These are phyloP conservation scores for Hypoxylon sp. DNA, from an alignment of 2,329 filamentous ascomycete species.

Conservation along the genomic window DNA sequence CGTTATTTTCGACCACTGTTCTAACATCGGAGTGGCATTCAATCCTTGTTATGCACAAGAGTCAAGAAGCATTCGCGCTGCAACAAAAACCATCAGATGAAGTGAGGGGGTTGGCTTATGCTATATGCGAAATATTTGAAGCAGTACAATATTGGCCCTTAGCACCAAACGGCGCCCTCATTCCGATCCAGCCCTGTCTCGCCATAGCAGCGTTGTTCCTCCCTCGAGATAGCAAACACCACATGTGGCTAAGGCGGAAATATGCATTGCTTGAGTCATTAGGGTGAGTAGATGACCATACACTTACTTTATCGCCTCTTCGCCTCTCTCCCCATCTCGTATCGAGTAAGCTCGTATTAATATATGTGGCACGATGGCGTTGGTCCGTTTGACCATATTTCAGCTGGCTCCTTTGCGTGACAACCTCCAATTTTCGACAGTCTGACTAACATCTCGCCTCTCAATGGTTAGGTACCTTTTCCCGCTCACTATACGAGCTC, in stretches of 20 bases:
- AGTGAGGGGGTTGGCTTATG: constrained; percentile 73
- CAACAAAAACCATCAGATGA: constrained; percentile 67
- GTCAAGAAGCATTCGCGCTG: constrained; percentile 74
- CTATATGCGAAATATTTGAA: constrained; percentile 84
- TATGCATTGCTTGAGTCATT: constrained; percentile 82
- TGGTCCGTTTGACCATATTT: neutral
- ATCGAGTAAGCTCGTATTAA: neutral
- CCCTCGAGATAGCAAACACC: constrained; percentile 79
- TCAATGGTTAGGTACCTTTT: constrained; percentile 80
- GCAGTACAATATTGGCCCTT: constrained; percentile 80
- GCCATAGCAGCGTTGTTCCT: constrained; percentile 84
- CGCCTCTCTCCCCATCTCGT: constrained; percentile 14
- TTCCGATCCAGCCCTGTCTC: constrained; percentile 82
- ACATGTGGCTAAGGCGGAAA: constrained; percentile 84
- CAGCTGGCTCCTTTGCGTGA: neutral
- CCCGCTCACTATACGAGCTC: constrained; percentile 78
- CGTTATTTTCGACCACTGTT: constrained; percentile 81
- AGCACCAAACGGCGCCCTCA: constrained; percentile 77
- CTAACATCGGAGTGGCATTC: constrained; percentile 83
- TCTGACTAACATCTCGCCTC: constrained; percentile 21
- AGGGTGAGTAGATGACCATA: constrained; percentile 73
- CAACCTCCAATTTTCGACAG: neutral
- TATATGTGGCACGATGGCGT: neutral
- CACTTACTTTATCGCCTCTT: neutral
- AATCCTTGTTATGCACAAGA: constrained; percentile 83